phyloP scores from a whole-genome alignment of 441 rosid species.

The Theobroma grandiflorum region DNA sequence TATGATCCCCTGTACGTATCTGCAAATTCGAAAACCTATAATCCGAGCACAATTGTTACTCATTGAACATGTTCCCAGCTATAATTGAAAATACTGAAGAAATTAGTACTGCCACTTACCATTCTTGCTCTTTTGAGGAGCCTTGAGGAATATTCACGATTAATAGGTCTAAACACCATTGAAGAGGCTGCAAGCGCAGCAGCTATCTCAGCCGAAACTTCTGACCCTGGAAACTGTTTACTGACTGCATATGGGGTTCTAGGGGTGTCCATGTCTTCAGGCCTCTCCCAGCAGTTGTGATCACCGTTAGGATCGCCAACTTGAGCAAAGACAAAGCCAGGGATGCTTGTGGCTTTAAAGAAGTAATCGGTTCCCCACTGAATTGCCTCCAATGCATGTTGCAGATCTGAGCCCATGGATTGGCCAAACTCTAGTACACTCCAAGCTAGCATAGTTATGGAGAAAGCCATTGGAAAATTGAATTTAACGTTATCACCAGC shows the following conservation, averaged over 20 bases:
- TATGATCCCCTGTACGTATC: slow-evolving; percentile 46
- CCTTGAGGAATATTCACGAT: slow-evolving; percentile 29
- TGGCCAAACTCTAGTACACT: slow-evolving; percentile 39
- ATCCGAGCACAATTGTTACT: neutral
- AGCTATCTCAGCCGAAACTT: slow-evolving; percentile 52
- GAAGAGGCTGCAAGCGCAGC: slow-evolving; percentile 54
- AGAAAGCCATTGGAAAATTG: slow-evolving; percentile 53
- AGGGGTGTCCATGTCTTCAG: slow-evolving; percentile 59
- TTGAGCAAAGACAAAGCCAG: slow-evolving; percentile 35
- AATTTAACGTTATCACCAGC: slow-evolving; percentile 55
- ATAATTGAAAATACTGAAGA: neutral
- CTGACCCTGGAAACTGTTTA: slow-evolving; percentile 41
- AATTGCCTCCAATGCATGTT: slow-evolving; percentile 32
- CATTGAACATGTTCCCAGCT: neutral
- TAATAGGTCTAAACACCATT: slow-evolving; percentile 33
- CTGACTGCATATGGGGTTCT: slow-evolving; percentile 44
- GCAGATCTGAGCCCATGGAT: slow-evolving; percentile 38
- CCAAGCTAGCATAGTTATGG: slow-evolving; percentile 50
- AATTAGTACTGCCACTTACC: slow-evolving; percentile 24
- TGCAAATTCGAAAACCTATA: slow-evolving; percentile 48
- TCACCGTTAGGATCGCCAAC: slow-evolving; percentile 46
- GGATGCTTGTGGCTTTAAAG: slow-evolving; percentile 44
- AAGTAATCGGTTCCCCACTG: slow-evolving; percentile 53
- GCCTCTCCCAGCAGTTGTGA: slow-evolving; percentile 60
- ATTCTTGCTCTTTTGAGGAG: slow-evolving; percentile 41